These are phyloP conservation scores for Coemansia sp. DNA, from an alignment of 192 early-diverging fungal genomes.

Conservation along the genomic window DNA sequence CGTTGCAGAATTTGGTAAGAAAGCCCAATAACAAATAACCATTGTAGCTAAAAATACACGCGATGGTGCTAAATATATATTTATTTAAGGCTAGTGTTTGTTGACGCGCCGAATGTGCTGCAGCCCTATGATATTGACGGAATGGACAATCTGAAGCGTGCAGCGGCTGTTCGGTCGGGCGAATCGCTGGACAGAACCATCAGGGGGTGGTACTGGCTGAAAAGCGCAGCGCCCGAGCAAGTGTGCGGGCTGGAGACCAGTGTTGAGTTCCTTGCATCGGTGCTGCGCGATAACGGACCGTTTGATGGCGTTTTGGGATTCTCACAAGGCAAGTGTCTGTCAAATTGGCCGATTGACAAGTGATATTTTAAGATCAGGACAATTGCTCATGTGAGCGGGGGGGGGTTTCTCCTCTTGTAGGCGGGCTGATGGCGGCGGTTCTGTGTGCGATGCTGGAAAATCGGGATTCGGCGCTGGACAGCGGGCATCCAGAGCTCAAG, in stretches of 20 bases:
- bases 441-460: slow-evolving; percentile 34
- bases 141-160: slow-evolving; percentile 33
- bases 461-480: background rate
- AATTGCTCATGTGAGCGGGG: too few relatives aligned
- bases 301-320: slow-evolving; percentile 50
- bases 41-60: too few relatives aligned
- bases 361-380: too few relatives aligned
- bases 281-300: slow-evolving; percentile 34
- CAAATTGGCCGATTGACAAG: too few relatives aligned
- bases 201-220: slow-evolving; percentile 35
- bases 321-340: slow-evolving; percentile 36
- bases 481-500: slow-evolving; percentile 18
- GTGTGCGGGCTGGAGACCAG: slow-evolving; percentile 25
- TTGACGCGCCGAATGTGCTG: slow-evolving; percentile 34
- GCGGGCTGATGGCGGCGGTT: slow-evolving; percentile 36
- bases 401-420: too few relatives aligned
- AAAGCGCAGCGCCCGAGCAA: slow-evolving; percentile 28
- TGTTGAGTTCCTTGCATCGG: slow-evolving; percentile 18
- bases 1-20: slow-evolving; percentile 39
- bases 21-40: background rate
- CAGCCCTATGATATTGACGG: slow-evolving; percentile 39
- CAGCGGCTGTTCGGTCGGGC: slow-evolving; percentile 8
- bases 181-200: slow-evolving; percentile 15
- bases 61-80: background rate
- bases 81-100: too few relatives aligned